phyloP scores from a whole-genome alignment of 208 protist genomes.

The Trypanosoma cruzi region DNA sequence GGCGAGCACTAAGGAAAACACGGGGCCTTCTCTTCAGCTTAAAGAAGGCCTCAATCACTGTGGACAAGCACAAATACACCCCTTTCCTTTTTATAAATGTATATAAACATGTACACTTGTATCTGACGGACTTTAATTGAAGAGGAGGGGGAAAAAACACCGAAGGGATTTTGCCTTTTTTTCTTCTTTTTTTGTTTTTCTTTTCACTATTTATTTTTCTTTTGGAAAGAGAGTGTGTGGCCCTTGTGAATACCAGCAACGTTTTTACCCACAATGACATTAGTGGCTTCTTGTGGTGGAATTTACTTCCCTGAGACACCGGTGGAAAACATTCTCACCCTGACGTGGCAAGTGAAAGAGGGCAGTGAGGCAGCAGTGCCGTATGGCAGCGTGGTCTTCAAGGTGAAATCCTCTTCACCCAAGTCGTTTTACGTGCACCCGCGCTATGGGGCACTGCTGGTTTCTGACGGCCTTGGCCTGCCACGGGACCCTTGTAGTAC shows the following conservation, averaged over 20 bases:
- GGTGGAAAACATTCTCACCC: conserved; percentile 61
- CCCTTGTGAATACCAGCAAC: not conserved
- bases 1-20: not conserved
- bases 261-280: conserved; percentile 34
- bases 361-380: conserved; percentile 26
- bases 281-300: conserved; percentile 54
- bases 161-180: not conserved
- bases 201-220: too few species aligned
- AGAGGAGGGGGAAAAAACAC: too few species aligned
- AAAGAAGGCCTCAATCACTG: too few species aligned
- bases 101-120: too few species aligned
- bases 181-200: too few species aligned
- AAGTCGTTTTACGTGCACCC: conserved; percentile 77
- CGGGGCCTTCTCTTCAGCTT: not conserved
- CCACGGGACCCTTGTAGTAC: not conserved
- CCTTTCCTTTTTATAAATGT: too few species aligned
- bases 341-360: conserved; percentile 38
- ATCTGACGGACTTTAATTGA: too few species aligned
- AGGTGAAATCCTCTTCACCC: conserved; percentile 81
- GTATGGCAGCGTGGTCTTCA: conserved; percentile 64
- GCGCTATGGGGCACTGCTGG: conserved; percentile 67
- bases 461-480: conserved; percentile 42
- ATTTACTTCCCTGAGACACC: conserved; percentile 70
- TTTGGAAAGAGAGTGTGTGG: too few species aligned
- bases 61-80: too few species aligned